A percentile compares a stretch with the other conserved stretches of the same genome.
These are phyloP conservation scores for Physcomitrium patens DNA, from an alignment of 225 moss, liverwort and hornwort species.

Conservation along the genomic window DNA sequence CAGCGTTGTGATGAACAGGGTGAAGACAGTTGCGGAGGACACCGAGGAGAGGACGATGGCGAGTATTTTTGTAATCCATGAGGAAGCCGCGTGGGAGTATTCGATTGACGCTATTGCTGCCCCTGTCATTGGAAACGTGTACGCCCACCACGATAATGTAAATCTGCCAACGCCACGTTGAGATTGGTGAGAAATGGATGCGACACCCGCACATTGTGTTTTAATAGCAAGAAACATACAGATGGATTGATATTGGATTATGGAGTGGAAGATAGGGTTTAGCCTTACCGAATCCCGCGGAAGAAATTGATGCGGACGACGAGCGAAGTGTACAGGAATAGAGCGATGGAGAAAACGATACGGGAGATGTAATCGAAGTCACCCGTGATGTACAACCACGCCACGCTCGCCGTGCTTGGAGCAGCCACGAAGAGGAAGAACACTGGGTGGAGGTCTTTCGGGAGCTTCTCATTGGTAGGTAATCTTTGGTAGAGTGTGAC, in stretches of 20 bases:
- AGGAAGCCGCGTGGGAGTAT: slow-evolving; percentile 32
- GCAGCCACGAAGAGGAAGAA: slow-evolving; percentile 68
- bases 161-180: slow-evolving; percentile 37
- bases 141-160: slow-evolving; percentile 62
- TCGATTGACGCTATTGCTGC: slow-evolving; percentile 50
- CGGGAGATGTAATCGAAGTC: slow-evolving; percentile 49
- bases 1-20: slow-evolving; percentile 44
- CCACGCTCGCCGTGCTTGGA: slow-evolving; percentile 60
- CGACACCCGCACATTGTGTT: too few species aligned
- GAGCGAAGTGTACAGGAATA: slow-evolving; percentile 58
- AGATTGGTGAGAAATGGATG: neutral
- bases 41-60: slow-evolving; percentile 38
- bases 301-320: slow-evolving; percentile 62
- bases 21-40: slow-evolving; percentile 38
- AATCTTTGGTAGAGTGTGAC: slow-evolving; percentile 71
- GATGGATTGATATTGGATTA: too few species aligned
- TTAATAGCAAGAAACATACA: too few species aligned
- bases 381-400: slow-evolving; percentile 56
- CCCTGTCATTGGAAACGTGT: slow-evolving; percentile 68
- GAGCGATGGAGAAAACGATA: slow-evolving; percentile 55
- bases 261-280: neutral
- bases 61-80: slow-evolving; percentile 40
- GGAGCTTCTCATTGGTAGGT: slow-evolving; percentile 55
- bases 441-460: slow-evolving; percentile 63
- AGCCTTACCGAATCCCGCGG: slow-evolving; percentile 39